Evolutionary conservation across 257 asterid species (phyloP).

Genomic region (Primulina huaijiensis): DNA sequence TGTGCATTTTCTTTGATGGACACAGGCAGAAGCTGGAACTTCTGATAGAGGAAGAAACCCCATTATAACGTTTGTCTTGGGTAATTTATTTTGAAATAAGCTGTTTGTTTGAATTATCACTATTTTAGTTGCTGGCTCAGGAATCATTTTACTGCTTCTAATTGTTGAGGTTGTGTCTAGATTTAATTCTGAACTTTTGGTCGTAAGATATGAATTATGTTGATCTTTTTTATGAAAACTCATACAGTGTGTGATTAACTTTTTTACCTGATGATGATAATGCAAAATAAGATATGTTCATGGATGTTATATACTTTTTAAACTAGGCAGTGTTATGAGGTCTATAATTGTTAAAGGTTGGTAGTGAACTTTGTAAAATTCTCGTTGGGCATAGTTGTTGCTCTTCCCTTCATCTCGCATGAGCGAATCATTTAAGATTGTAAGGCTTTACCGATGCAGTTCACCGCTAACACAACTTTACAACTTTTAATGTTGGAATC

Average conservation of each 20-base stretch:
- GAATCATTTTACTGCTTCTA: conserved; percentile 12
- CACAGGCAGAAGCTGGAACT: conserved; percentile 63
- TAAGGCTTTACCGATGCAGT: conserved; percentile 14
- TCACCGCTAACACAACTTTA: background rate
- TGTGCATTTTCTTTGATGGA: conserved; percentile 25
- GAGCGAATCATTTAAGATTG: conserved; percentile 2
- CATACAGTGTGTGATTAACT: background rate
- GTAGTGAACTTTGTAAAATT: background rate
- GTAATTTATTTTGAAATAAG: conserved; percentile 42
- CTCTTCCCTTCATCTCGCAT: conserved; percentile 14
- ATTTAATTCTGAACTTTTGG: conserved; percentile 13
- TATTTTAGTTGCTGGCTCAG: conserved; percentile 20
- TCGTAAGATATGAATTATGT: conserved; percentile 8
- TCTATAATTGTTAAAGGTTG: conserved; percentile 1
- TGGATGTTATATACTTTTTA: conserved; percentile 6
- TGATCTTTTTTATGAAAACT: conserved; percentile 8
- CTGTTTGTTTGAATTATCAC: conserved; percentile 8
- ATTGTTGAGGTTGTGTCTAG: conserved; percentile 2
- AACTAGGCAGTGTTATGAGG: conserved; percentile 1
- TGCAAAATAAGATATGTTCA: conserved; percentile 10
- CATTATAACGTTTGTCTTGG: conserved; percentile 75
- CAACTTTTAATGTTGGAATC: background rate
- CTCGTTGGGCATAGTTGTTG: conserved; percentile 4
- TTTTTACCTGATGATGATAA: conserved; percentile 12
- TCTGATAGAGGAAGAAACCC: conserved; percentile 46